These are phyloP conservation scores for Clitoria ternatea DNA, from an alignment of 306 rosid species.

Conservation along the genomic window DNA sequence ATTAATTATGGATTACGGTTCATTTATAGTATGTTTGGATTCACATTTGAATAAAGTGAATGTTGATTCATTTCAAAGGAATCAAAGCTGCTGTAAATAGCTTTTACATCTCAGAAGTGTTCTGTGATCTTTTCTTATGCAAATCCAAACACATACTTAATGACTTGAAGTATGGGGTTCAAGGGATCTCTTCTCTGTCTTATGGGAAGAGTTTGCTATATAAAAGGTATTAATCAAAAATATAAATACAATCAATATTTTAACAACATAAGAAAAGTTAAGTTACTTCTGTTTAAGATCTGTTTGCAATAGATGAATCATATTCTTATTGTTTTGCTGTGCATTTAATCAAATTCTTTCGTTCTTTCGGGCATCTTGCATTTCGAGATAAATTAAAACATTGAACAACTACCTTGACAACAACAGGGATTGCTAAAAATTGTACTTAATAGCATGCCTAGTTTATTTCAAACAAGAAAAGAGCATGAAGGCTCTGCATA, in stretches of 20 bases:
- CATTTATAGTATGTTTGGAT: too few species aligned
- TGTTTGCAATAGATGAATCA: not conserved
- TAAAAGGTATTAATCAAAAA: not conserved
- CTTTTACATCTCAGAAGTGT: too few species aligned
- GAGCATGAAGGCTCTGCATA: not conserved
- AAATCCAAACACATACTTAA: too few species aligned
- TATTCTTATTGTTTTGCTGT: not conserved
- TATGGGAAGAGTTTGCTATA: too few species aligned
- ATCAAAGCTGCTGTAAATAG: too few species aligned
- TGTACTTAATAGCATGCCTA: slow-evolving; percentile 1
- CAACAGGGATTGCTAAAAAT: not conserved
- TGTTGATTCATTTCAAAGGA: too few species aligned
- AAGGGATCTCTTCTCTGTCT: too few species aligned
- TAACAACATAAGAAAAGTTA: not conserved
- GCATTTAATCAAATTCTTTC: not conserved
- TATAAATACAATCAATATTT: not conserved
- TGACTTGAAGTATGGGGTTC: too few species aligned
- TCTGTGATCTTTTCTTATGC: too few species aligned
- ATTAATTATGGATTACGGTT: too few species aligned
- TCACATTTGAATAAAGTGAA: too few species aligned
- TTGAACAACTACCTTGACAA: too few species aligned
- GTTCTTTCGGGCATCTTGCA: not conserved
- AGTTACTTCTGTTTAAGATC: not conserved
- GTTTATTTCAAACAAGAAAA: not conserved
- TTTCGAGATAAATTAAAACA: not conserved